Percentiles rank a stretch among this genome's conserved stretches.
These are phyloP conservation scores for Colletotrichum tabaci DNA, from an alignment of 2,329 filamentous ascomycete species.

Conservation along the genomic window DNA sequence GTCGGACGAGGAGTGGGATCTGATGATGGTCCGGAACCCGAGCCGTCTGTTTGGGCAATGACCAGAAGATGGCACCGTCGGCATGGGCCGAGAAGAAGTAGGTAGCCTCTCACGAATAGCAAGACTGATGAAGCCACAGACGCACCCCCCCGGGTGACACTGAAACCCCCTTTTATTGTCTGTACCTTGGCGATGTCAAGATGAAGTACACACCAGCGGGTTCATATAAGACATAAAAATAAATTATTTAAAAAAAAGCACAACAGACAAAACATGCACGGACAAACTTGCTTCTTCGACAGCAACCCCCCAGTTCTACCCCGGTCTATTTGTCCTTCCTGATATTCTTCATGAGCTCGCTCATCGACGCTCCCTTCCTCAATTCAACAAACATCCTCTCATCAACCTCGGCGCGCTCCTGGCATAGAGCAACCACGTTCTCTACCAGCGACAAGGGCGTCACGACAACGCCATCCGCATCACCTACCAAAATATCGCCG, in stretches of 20 bases:
- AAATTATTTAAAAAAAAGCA: background rate
- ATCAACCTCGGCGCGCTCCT: slow-evolving; percentile 49
- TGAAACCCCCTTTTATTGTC: background rate
- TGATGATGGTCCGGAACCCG: slow-evolving; percentile 43
- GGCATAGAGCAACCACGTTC: slow-evolving; percentile 47
- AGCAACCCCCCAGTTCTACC: background rate
- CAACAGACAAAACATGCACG: background rate
- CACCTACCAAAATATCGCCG: slow-evolving; percentile 49
- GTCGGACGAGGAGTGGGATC: slow-evolving; percentile 45
- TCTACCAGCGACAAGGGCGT: slow-evolving; percentile 47
- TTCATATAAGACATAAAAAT: background rate
- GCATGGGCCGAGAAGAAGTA: background rate
- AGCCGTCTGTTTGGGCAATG: slow-evolving; percentile 11
- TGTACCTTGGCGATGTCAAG: background rate
- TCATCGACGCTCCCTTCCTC: slow-evolving; percentile 33
- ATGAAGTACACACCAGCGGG: background rate
- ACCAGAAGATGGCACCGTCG: background rate
- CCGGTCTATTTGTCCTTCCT: slow-evolving; percentile 6
- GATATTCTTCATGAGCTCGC: slow-evolving; percentile 25
- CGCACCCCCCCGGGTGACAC: too few relatives aligned
- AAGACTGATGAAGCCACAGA: too few relatives aligned
- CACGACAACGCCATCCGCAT: slow-evolving; percentile 50
- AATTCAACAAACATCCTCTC: slow-evolving; percentile 45
- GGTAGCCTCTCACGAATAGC: background rate
- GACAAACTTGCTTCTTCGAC: background rate